These are phyloP conservation scores for Boletus eberwhitei DNA, from an alignment of 768 basidiomycete species.

Conservation along the genomic window DNA sequence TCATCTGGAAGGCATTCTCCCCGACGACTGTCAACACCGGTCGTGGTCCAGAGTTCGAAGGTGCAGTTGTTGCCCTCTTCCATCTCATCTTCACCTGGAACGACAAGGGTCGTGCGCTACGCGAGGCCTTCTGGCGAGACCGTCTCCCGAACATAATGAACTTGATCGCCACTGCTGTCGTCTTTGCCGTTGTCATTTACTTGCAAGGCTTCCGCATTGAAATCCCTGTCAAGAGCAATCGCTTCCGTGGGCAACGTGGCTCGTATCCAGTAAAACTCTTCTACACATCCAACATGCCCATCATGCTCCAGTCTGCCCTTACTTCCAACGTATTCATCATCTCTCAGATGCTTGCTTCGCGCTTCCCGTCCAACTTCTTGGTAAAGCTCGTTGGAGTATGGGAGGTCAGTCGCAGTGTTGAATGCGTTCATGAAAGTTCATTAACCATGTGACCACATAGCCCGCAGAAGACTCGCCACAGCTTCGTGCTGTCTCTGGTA, in stretches of 20 bases:
- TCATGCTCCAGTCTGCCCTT: slow-evolving; percentile 95
- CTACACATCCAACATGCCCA: slow-evolving; percentile 99
- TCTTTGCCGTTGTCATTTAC: slow-evolving; percentile 96
- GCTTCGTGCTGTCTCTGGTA: slow-evolving; percentile 82
- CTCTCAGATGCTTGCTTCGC: slow-evolving; percentile 88
- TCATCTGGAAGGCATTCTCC: slow-evolving; percentile 99
- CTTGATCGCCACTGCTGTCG: slow-evolving; percentile 84
- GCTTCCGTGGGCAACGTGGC: slow-evolving; percentile 94
- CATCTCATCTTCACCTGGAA: slow-evolving; percentile 98
- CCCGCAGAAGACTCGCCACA: slow-evolving; percentile 94
- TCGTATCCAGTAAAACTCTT: slow-evolving; percentile 97
- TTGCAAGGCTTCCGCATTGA: slow-evolving; percentile 98
- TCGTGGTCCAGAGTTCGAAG: slow-evolving; percentile 96
- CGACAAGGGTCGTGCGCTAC: slow-evolving; percentile 94
- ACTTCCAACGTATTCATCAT: slow-evolving; percentile 95
- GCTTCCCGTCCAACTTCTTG: slow-evolving; percentile 90
- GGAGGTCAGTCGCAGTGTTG: slow-evolving; percentile 64
- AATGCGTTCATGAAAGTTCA: background rate
- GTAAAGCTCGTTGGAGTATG: slow-evolving; percentile 92
- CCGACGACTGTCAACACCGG: slow-evolving; percentile 98
- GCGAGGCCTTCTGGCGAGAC: slow-evolving; percentile 98
- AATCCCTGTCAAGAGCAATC: slow-evolving; percentile 96
- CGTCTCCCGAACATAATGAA: slow-evolving; percentile 98
- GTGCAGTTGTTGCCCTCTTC: slow-evolving; percentile 94
- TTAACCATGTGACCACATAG: slow-evolving; percentile 38